Conservation (phyloP, 75 land plant genomes). For the Chamaecyparis obtusa region DNA sequence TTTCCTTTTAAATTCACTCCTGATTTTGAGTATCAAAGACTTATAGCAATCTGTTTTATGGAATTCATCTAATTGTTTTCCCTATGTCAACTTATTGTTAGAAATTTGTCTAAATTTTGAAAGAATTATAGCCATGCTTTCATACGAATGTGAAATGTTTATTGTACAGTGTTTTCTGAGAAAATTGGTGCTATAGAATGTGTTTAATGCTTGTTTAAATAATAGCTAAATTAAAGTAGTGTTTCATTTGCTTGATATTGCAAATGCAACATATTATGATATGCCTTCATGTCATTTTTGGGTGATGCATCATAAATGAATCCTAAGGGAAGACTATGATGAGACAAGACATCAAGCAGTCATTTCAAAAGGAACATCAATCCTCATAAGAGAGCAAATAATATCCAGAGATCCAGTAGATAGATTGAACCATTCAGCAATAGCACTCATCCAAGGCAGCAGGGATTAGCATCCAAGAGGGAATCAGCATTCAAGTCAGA, state of each 20-base stretch:
- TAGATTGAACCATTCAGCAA: too few species aligned
- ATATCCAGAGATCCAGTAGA: too few species aligned
- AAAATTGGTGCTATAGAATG: neutral
- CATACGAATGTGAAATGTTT: neutral
- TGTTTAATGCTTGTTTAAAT: neutral
- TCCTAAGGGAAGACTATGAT: neutral
- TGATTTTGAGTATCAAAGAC: neutral
- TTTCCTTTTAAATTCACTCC: neutral
- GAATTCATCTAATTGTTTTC: neutral
- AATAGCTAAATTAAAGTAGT: neutral
- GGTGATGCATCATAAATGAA: neutral
- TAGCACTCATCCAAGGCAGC: too few species aligned
- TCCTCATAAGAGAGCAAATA: too few species aligned
- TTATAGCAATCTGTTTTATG: neutral
- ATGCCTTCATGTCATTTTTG: neutral
- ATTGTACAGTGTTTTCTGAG: neutral
- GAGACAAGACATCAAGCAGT: too few species aligned
- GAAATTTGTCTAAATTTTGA: neutral
- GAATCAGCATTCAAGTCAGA: too few species aligned
- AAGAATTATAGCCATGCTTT: neutral
- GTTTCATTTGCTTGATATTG: too few species aligned
- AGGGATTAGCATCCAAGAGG: too few species aligned
- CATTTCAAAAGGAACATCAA: too few species aligned
- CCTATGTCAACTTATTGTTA: neutral
- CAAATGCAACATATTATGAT: neutral